Percentiles rank a stretch among this genome's conserved stretches.
Conservation (phyloP, 1,139 yeast species). For the Hyphopichia khmerensis region DNA sequence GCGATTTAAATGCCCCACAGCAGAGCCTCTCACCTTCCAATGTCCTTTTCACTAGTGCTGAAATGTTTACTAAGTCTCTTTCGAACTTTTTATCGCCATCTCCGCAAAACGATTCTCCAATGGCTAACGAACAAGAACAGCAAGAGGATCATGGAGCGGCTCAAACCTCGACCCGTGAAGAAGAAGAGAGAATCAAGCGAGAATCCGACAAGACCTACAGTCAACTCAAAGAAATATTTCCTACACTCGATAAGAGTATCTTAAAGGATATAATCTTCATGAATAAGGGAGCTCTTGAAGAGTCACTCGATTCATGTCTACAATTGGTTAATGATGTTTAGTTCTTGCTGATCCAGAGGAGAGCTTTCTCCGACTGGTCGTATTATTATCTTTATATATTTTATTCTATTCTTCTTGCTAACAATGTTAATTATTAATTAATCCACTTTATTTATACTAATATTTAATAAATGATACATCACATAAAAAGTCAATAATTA, state of each 20-base stretch:
- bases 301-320: constrained; percentile 67
- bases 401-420: not conserved
- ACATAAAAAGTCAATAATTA: no score
- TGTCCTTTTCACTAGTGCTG: constrained; percentile 54
- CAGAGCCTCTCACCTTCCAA: constrained; percentile 46
- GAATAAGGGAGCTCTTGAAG: constrained; percentile 69
- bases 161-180: not conserved
- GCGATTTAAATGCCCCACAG: not conserved
- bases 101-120: constrained; percentile 22
- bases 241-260: constrained; percentile 65
- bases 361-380: no score
- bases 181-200: constrained; percentile 14
- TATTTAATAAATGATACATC: no score
- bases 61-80: constrained; percentile 49
- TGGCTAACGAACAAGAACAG: constrained; percentile 2
- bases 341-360: not conserved
- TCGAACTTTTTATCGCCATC: constrained; percentile 46
- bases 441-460: no score
- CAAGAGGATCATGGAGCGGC: constrained; percentile 5
- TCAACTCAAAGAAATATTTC: constrained; percentile 70
- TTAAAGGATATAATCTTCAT: constrained; percentile 69
- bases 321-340: constrained; percentile 26
- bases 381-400: no score
- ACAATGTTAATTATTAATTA: not conserved
- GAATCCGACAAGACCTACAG: constrained; percentile 19